phyloP scores from a whole-genome alignment of 257 asterid species.

The Rhazya stricta region DNA sequence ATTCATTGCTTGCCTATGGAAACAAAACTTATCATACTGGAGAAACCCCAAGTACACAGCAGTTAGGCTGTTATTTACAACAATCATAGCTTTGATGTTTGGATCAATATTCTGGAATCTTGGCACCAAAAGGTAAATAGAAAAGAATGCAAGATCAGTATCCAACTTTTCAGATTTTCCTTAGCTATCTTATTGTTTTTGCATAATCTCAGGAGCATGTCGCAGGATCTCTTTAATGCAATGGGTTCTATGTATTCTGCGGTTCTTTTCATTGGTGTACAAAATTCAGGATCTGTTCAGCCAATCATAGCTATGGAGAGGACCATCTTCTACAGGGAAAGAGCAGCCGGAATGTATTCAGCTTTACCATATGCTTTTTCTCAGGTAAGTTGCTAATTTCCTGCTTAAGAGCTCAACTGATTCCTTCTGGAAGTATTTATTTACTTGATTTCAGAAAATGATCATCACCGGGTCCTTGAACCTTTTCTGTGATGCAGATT shows the following conservation, averaged over 20 bases:
- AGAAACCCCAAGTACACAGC: conserved; percentile 76
- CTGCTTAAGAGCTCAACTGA: neutral
- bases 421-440: neutral
- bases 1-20: conserved; percentile 79
- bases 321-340: conserved; percentile 78
- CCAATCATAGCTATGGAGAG: conserved; percentile 75
- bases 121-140: conserved; percentile 53
- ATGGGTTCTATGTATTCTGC: conserved; percentile 87
- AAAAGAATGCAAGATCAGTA: too few species aligned
- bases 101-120: conserved; percentile 81
- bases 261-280: conserved; percentile 64
- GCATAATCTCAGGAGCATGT: conserved; percentile 36
- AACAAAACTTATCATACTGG: conserved; percentile 79
- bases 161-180: neutral
- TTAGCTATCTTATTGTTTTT: neutral
- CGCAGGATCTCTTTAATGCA: conserved; percentile 68
- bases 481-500: conserved; percentile 28
- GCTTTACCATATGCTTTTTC: conserved; percentile 79
- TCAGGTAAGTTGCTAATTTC: conserved; percentile 37
- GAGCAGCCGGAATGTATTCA: conserved; percentile 92
- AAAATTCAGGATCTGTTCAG: conserved; percentile 67
- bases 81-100: conserved; percentile 54
- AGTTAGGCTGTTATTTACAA: conserved; percentile 64
- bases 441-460: neutral
- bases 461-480: neutral